These are phyloP conservation scores for Arachis monticola DNA, from an alignment of 331 rosid species.

Conservation along the genomic window DNA sequence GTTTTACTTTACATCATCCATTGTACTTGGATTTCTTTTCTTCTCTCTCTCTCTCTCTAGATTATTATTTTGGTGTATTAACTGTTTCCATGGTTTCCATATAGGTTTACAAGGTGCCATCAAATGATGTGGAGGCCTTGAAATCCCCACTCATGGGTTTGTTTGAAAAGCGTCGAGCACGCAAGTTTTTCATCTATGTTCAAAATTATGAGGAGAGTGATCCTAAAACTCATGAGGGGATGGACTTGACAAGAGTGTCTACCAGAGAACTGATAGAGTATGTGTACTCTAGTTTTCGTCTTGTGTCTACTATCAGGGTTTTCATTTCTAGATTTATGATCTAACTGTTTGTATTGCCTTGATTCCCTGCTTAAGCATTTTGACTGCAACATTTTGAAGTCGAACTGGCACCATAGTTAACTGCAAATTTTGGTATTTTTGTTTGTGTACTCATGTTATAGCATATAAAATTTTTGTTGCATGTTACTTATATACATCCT, in stretches of 20 bases:
- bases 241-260: slow-evolving; percentile 83
- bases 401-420: background rate
- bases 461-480: background rate
- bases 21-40: background rate
- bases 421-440: slow-evolving; percentile 14
- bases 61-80: slow-evolving; percentile 8
- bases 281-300: slow-evolving; percentile 31
- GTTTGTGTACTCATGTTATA: background rate
- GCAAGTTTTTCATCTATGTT: slow-evolving; percentile 83
- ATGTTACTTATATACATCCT: background rate
- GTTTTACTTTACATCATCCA: background rate
- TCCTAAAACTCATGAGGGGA: slow-evolving; percentile 79
- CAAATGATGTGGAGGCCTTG: slow-evolving; percentile 82
- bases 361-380: slow-evolving; percentile 3
- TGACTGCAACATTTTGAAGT: background rate
- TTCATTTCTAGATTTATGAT: slow-evolving; percentile 1
- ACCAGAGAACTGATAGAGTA: slow-evolving; percentile 80
- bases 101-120: slow-evolving; percentile 86
- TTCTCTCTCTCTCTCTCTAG: background rate
- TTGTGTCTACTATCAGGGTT: background rate
- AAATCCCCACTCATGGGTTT: slow-evolving; percentile 87
- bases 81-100: background rate
- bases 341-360: background rate
- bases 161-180: slow-evolving; percentile 85
- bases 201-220: slow-evolving; percentile 69